Evolutionary conservation across 2,329 filamentous ascomycete genomes (phyloP), one percentile per base, ranked within the genome.

Genomic region (Aspergillus novofumigatus): DNA sequence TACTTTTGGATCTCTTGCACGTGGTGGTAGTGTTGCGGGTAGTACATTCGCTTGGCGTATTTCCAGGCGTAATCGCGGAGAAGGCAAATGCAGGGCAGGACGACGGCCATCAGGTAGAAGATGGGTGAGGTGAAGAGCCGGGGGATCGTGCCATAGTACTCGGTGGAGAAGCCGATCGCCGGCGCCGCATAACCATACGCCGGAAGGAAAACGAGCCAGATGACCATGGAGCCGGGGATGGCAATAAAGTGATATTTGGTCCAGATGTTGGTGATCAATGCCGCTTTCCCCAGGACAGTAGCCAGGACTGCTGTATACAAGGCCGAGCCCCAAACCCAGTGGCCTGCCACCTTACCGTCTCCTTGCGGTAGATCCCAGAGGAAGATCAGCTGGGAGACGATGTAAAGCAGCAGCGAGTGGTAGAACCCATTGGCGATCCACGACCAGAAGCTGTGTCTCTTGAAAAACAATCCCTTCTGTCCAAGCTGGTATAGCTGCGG

Each of bases 1-100:
- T 97, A 99, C 78, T 99, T 99, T 76, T 99, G 94, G 66, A 99
- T 99, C 79, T 99, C 94, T 76, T 99, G 94, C 62, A 99, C 94
- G 74, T 99, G 94, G 68, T 99, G 94, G 70, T 99, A 99, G 47
- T 91, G 87, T 77, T 97, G 90, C 23, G 94, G 94, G 65, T 87
- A 88, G 78, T 97, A 99, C 92, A 99, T 97, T 63, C 94, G 85
- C 81, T 96, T 97, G 60, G 86, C 87, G 67, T 97, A 99, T 81
- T 99, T 99, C 92, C 93, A 99, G 3, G 88, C 86, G 75, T 96
- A 90, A 73, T 99, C 94, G 67, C 94, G 83, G 52, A 92, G 76
- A 51, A 99, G 81, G 73, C 93, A 97, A 51, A 97, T 75, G 7
- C 87, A 81, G 0, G 93, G 90, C 44, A 99, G 78, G 5, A 89